Percentiles rank a stretch among this genome's conserved stretches.
Evolutionary conservation across 2,329 filamentous ascomycete genomes (phyloP).

Genomic region (Colletotrichum simmondsii): DNA sequence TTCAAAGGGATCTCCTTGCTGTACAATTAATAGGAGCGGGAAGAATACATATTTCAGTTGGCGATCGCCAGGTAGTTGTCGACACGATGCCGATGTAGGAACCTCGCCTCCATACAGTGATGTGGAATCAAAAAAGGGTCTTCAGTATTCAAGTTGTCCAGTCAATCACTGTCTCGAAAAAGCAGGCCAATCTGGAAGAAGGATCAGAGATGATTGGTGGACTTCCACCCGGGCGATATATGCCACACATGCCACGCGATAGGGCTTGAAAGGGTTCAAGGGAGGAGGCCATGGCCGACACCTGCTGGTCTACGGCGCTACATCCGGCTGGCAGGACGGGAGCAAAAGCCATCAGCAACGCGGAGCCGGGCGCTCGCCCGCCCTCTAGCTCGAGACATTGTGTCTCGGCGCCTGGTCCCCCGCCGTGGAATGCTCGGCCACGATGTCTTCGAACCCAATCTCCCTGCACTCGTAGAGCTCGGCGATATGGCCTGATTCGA

Average conservation of each 20-base stretch:
- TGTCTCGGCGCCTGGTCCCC: constrained; percentile 8
- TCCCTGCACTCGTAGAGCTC: background rate
- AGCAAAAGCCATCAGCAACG: constrained; percentile 2
- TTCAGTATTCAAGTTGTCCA: background rate
- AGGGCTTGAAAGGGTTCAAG: background rate
- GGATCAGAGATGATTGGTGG: background rate
- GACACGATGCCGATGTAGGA: background rate
- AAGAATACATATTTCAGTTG: background rate
- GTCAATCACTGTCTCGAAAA: background rate
- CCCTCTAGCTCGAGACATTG: background rate
- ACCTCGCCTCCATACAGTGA: background rate
- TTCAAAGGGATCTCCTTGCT: background rate
- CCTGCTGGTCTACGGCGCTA: background rate
- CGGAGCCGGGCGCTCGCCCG: background rate
- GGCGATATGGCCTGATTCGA: constrained; percentile 11
- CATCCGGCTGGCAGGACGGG: background rate
- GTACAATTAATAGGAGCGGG: background rate
- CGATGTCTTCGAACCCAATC: background rate
- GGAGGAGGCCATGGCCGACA: background rate
- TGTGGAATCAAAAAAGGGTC: background rate
- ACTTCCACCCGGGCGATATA: background rate
- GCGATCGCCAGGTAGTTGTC: background rate
- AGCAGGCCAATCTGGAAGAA: background rate
- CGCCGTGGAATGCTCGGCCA: constrained; percentile 13
- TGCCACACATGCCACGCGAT: background rate